A percentile compares a stretch with the other conserved stretches of the same genome.
Evolutionary conservation across 1,284 basidiomycete species (phyloP).

Genomic region (Naganishia sp.): DNA sequence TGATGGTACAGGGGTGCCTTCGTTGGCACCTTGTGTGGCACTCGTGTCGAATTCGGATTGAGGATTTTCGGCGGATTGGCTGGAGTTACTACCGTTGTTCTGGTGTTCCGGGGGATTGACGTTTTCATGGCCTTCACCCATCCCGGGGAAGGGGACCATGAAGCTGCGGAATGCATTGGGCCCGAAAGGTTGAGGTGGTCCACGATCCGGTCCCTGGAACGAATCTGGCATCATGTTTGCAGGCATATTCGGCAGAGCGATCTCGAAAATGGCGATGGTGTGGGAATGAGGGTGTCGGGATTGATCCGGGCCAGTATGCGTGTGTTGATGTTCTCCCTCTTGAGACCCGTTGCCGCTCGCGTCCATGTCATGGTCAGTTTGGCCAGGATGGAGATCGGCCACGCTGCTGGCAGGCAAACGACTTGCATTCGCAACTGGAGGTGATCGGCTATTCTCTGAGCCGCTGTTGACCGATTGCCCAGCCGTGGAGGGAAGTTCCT

Average conservation of each 20-base stretch:
- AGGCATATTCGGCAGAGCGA: conserved; percentile 17
- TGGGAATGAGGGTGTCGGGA: neutral
- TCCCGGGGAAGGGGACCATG: conserved; percentile 9
- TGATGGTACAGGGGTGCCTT: neutral
- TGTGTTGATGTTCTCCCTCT: neutral
- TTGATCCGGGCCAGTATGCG: too few species aligned
- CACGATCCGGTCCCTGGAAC: conserved; percentile 11
- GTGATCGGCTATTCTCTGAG: too few species aligned
- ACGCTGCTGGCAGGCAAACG: too few species aligned
- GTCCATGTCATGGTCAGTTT: neutral
- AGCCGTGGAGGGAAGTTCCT: neutral
- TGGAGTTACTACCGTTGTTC: neutral
- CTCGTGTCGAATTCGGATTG: too few species aligned
- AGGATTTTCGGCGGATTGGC: neutral
- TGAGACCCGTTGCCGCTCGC: neutral
- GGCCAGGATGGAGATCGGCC: neutral
- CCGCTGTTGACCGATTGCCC: neutral
- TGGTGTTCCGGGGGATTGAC: neutral
- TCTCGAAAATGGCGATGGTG: conserved; percentile 24
- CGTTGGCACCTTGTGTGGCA: neutral
- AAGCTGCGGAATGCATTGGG: conserved; percentile 5
- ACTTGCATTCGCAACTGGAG: too few species aligned
- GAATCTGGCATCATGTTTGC: conserved; percentile 22
- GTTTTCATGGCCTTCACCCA: neutral
- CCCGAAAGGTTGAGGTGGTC: conserved; percentile 7